phyloP scores from a whole-genome alignment of 208 protist genomes.

The Trypanosoma rangeli region DNA sequence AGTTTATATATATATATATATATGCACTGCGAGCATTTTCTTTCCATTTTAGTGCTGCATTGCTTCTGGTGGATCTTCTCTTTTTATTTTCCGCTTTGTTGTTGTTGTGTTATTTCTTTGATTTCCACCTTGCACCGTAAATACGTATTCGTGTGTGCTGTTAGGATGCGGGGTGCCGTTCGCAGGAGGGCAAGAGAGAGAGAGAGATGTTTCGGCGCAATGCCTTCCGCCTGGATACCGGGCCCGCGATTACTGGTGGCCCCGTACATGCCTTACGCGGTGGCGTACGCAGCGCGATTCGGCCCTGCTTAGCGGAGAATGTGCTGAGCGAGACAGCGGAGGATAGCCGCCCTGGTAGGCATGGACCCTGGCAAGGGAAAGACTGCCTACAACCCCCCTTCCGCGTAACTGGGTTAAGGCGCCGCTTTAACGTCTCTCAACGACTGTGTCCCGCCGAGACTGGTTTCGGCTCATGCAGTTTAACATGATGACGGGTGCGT shows the following conservation, averaged over 20 bases:
- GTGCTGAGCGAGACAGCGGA: constrained; percentile 41
- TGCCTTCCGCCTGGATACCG: neutral
- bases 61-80: neutral
- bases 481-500: constrained; percentile 78
- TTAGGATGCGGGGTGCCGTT: no score
- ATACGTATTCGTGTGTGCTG: neutral
- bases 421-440: constrained; percentile 66
- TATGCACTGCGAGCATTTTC: no score
- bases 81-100: constrained; percentile 5
- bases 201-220: constrained; percentile 28
- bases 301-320: constrained; percentile 37
- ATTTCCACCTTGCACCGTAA: neutral
- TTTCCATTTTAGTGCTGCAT: no score
- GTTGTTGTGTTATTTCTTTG: constrained; percentile 24
- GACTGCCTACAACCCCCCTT: constrained; percentile 35
- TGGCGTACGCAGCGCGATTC: constrained; percentile 34
- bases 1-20: neutral
- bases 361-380: constrained; percentile 21
- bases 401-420: constrained; percentile 65
- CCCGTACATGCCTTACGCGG: constrained; percentile 16
- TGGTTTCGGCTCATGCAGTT: constrained; percentile 90
- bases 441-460: constrained; percentile 50
- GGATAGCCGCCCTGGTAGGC: constrained; percentile 33
- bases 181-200: constrained; percentile 16
- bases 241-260: constrained; percentile 4